Percentiles rank a stretch among this genome's conserved stretches.
These are phyloP conservation scores for Zopfochytrium polystomum DNA, from an alignment of 371 early-diverging fungal species.

Conservation along the genomic window DNA sequence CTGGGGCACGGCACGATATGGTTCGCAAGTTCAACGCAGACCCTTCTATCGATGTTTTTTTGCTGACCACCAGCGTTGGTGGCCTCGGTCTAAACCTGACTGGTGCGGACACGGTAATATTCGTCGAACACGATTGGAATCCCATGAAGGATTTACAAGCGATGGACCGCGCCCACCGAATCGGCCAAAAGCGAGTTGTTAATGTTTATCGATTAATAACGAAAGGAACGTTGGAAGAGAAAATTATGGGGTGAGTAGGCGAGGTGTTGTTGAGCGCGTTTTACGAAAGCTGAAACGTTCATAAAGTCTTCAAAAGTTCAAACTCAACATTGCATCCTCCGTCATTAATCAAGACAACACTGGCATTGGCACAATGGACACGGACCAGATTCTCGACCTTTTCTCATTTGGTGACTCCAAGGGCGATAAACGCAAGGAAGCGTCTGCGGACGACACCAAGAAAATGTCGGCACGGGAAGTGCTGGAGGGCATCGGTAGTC, in stretches of 20 bases:
- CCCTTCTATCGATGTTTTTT: constrained; percentile 91
- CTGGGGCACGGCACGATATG: constrained; percentile 80
- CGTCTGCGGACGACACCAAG: constrained; percentile 33
- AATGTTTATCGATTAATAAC: constrained; percentile 98
- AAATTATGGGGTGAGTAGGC: constrained; percentile 95
- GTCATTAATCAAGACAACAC: constrained; percentile 97
- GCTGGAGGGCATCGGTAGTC: constrained; percentile 76
- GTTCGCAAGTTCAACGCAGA: constrained; percentile 94
- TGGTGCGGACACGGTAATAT: constrained; percentile 98
- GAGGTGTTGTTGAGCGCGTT: not conserved
- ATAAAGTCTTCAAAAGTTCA: constrained; percentile 93
- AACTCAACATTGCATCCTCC: constrained; percentile 96
- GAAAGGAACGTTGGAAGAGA: constrained; percentile 98
- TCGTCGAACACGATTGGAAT: constrained; percentile 99
- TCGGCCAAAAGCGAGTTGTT: constrained; percentile 96
- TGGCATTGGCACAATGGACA: constrained; percentile 89
- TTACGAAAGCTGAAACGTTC: not conserved
- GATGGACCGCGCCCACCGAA: constrained; percentile 98
- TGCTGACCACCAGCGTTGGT: constrained; percentile 97
- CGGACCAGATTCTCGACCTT: constrained; percentile 89
- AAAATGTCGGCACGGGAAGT: constrained; percentile 70
- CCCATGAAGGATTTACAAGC: constrained; percentile 93
- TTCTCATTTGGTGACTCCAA: constrained; percentile 56
- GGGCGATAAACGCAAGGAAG: constrained; percentile 33
- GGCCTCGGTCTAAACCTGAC: constrained; percentile 98